phyloP scores from a whole-genome alignment of 2,329 filamentous ascomycete genomes.

The Alternaria brassicae region DNA sequence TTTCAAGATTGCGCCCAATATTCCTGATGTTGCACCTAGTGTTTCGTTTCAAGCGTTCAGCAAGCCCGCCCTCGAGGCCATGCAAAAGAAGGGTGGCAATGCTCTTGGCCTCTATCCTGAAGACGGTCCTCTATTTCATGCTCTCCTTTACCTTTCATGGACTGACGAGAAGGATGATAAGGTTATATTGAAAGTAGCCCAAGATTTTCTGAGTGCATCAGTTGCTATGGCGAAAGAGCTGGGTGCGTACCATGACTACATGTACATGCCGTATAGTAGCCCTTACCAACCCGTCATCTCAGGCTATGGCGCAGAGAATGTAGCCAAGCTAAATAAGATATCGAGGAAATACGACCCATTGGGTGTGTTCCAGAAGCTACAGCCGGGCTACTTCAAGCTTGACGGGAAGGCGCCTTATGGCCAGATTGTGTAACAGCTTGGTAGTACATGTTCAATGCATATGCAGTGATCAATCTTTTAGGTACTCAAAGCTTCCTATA shows the following conservation, averaged over 20 bases:
- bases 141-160: slow-evolving; percentile 32
- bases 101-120: slow-evolving; percentile 29
- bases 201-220: slow-evolving; percentile 16
- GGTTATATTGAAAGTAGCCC: slow-evolving; percentile 20
- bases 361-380: slow-evolving; percentile 18
- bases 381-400: slow-evolving; percentile 20
- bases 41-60: slow-evolving; percentile 33
- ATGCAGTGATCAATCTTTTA: background rate
- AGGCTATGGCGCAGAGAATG: slow-evolving; percentile 51
- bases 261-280: slow-evolving; percentile 58
- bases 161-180: slow-evolving; percentile 26
- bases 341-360: slow-evolving; percentile 18
- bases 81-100: slow-evolving; percentile 36
- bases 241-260: slow-evolving; percentile 18
- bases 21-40: background rate
- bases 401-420: background rate
- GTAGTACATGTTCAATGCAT: background rate
- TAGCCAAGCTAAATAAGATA: slow-evolving; percentile 20
- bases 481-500: background rate
- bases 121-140: slow-evolving; percentile 22
- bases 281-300: slow-evolving; percentile 51
- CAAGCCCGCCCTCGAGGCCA: slow-evolving; percentile 19
- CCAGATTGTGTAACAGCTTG: background rate
- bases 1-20: slow-evolving; percentile 13
- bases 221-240: slow-evolving; percentile 9